Evolutionary conservation across 768 basidiomycete species (phyloP).

Genomic region (Suillus tomentosus): DNA sequence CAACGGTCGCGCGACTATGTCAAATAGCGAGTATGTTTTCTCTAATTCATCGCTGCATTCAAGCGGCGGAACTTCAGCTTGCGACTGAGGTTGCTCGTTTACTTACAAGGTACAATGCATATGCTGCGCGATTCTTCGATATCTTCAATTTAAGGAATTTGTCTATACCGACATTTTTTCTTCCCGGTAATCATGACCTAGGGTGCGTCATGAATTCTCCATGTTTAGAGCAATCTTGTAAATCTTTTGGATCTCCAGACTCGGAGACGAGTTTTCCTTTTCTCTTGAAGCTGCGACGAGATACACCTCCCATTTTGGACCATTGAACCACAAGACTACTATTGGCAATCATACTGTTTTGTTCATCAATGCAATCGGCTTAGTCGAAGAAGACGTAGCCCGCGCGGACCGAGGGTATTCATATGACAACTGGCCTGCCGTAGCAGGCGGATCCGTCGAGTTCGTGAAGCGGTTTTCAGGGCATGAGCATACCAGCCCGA

Average conservation of each 20-base stretch:
- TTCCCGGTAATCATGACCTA: slow-evolving; percentile 92
- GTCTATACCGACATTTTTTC: slow-evolving; percentile 59
- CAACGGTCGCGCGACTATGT: slow-evolving; percentile 67
- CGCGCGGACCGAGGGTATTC: slow-evolving; percentile 43
- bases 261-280: slow-evolving; percentile 32
- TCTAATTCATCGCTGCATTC: slow-evolving; percentile 2
- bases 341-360: slow-evolving; percentile 74
- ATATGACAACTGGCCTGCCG: slow-evolving; percentile 49
- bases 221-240: slow-evolving; percentile 13
- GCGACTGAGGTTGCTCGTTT: slow-evolving; percentile 12
- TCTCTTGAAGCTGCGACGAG: slow-evolving; percentile 51
- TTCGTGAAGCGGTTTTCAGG: slow-evolving; percentile 48
- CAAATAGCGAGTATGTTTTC: slow-evolving; percentile 64
- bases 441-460: slow-evolving; percentile 53
- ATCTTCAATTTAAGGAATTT: slow-evolving; percentile 60
- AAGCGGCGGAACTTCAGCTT: slow-evolving; percentile 3
- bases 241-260: slow-evolving; percentile 20
- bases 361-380: slow-evolving; percentile 70
- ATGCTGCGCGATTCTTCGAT: slow-evolving; percentile 63
- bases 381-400: slow-evolving; percentile 72
- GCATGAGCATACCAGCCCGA: slow-evolving; percentile 39
- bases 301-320: slow-evolving; percentile 77
- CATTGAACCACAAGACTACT: slow-evolving; percentile 60
- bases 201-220: slow-evolving; percentile 47
- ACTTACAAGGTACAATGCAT: slow-evolving; percentile 66